Percentiles rank a stretch among this genome's conserved stretches.
Evolutionary conservation across 2,329 filamentous ascomycete species (phyloP).

Genomic region (Fusarium anthophilum): DNA sequence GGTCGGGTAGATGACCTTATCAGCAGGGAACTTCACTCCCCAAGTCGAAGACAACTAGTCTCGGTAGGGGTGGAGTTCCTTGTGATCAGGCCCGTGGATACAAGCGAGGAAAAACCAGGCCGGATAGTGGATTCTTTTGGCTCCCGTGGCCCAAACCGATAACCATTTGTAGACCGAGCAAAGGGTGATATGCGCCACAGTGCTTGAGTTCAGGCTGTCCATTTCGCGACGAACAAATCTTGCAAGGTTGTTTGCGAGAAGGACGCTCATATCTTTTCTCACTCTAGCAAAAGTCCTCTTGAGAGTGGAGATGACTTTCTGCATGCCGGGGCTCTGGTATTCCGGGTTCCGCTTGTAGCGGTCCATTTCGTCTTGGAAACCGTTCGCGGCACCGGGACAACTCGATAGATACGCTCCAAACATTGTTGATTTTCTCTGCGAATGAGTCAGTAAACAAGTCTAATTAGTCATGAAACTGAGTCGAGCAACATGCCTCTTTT

Average conservation of each 20-base stretch:
- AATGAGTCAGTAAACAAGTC: too few species aligned
- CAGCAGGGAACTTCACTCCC: background rate
- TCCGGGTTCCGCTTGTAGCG: fast-evolving
- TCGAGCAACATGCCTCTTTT: background rate
- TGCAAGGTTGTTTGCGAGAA: background rate
- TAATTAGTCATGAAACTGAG: too few species aligned
- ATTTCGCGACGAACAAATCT: too few species aligned
- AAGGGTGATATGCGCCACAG: background rate
- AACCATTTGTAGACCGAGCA: background rate
- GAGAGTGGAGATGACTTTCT: background rate
- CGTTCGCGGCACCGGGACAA: background rate
- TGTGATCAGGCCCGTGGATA: background rate
- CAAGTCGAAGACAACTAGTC: background rate
- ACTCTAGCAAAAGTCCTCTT: background rate
- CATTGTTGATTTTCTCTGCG: too few species aligned
- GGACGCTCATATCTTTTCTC: background rate
- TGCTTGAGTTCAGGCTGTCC: fast-evolving
- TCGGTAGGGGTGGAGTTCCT: background rate
- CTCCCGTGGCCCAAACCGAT: too few species aligned
- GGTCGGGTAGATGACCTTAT: background rate
- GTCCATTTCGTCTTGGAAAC: background rate
- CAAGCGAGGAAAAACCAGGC: background rate
- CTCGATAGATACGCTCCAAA: too few species aligned
- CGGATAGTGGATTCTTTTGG: background rate
- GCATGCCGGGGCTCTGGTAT: background rate